Evolutionary conservation across 2,329 filamentous ascomycete genomes (phyloP).

Genomic region (Diplodia sapinea): DNA sequence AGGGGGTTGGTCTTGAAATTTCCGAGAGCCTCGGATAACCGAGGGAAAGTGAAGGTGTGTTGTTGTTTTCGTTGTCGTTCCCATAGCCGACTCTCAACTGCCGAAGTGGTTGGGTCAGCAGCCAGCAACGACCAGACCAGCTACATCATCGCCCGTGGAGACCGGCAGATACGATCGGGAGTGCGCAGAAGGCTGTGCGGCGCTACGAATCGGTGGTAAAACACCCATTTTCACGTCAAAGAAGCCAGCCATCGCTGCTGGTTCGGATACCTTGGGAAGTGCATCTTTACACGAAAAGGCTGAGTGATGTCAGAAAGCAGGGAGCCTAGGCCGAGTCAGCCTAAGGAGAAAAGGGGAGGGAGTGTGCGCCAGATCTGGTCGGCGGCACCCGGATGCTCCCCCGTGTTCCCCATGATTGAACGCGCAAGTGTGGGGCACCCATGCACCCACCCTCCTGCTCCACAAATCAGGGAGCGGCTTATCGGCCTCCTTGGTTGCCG

Average conservation of each 20-base stretch:
- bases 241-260: too few relatives aligned
- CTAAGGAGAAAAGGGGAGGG: background rate
- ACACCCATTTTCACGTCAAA: background rate
- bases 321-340: background rate
- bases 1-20: background rate
- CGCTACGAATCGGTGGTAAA: background rate
- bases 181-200: background rate
- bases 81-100: conserved; percentile 29
- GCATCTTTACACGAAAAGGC: background rate
- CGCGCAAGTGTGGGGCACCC: background rate
- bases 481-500: background rate
- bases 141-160: conserved; percentile 21
- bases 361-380: background rate
- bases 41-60: background rate
- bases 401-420: conserved; percentile 7
- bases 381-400: background rate
- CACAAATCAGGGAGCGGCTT: background rate
- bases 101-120: conserved; percentile 24
- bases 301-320: background rate
- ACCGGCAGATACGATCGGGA: conserved; percentile 22
- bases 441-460: background rate
- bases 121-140: conserved; percentile 6
- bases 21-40: background rate
- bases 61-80: conserved; percentile 7
- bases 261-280: background rate